Percentiles rank a stretch among this genome's conserved stretches.
Evolutionary conservation across 116 monocot genomes (phyloP).

Genomic region (Dioscorea cayenensis): DNA sequence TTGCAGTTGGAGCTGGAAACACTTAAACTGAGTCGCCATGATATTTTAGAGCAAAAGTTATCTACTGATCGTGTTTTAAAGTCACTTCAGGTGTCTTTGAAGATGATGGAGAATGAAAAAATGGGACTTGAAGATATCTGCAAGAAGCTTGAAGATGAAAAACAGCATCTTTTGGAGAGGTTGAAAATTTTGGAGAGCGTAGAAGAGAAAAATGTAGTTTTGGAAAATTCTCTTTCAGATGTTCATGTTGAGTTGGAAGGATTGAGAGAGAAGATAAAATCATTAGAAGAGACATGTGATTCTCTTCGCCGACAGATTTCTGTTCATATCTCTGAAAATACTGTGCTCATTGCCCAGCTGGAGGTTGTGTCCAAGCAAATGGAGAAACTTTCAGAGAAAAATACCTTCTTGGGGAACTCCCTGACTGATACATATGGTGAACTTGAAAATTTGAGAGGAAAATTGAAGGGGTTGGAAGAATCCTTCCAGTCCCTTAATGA

Average conservation of each 20-base stretch:
- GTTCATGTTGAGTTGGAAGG: constrained; percentile 33
- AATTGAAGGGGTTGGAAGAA: constrained; percentile 49
- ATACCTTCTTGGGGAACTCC: constrained; percentile 40
- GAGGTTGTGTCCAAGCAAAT: constrained; percentile 29
- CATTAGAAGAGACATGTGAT: constrained; percentile 43
- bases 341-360: constrained; percentile 30
- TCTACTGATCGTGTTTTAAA: constrained; percentile 25
- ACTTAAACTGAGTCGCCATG: constrained; percentile 19
- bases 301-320: constrained; percentile 25
- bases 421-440: constrained; percentile 40
- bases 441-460: constrained; percentile 47
- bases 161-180: constrained; percentile 16
- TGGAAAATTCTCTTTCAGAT: constrained; percentile 41
- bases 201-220: constrained; percentile 24
- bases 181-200: constrained; percentile 32
- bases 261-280: constrained; percentile 33
- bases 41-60: constrained; percentile 29
- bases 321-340: constrained; percentile 23
- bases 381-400: constrained; percentile 37
- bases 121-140: constrained; percentile 14
- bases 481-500: constrained; percentile 36
- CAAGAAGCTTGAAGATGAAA: constrained; percentile 34
- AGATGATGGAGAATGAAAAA: constrained; percentile 20
- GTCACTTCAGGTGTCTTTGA: constrained; percentile 34
- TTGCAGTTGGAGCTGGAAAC: constrained; percentile 18